Base-by-base conservation (phyloP, 495 filamentous ascomycete genomes). In the Hypoxylon lenormandii region DNA sequence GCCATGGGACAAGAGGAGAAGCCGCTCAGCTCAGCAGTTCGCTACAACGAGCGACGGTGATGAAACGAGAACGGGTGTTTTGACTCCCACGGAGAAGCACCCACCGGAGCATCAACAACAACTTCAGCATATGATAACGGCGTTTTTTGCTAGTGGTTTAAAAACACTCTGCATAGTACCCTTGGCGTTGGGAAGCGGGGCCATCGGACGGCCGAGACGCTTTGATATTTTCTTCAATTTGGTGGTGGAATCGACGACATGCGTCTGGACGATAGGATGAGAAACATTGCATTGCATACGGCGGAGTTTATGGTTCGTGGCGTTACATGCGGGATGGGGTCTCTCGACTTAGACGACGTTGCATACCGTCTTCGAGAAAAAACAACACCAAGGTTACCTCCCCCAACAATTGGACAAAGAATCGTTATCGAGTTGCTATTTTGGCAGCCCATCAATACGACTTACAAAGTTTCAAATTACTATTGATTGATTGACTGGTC, bases 1-100 rank as follows among this genome's bases (percentile, higher is more conserved):
- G 71, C 76, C 36, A 77, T 79, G 75, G 56, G 60, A 46, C 47
- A 19, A 12, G 64, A 59, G 5, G 36, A 64, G 28, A 37, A 68
- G 21, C 33, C 28, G 10, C 12, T 47, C 13, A 68, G 69, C 43
- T 72, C 69, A 33, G 69, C 69, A 36, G 30, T 72, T 26, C 53
- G 48, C 3, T 72, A 72, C 49, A 72, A 72, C 60, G 43, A 33
- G n/a, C 56, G 43, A 30, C 64, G 69, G 22, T 71, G 48, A 71
- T 64, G 19, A 58, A 18, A 8, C 52, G 53, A 49, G 52, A 48
- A 3, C 36, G n/a, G 37, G 30, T 53, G 30, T 38, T 49, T 63
- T n/a, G n/a, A n/a, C n/a, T n/a, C n/a, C 23, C 37, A 28, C 15
- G 10, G 26, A 16, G 28, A 38, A 37, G 47, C 50, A 56, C 47